These are phyloP conservation scores for Lachancea sp. DNA, from an alignment of 805 yeast genomes.

Conservation along the genomic window DNA sequence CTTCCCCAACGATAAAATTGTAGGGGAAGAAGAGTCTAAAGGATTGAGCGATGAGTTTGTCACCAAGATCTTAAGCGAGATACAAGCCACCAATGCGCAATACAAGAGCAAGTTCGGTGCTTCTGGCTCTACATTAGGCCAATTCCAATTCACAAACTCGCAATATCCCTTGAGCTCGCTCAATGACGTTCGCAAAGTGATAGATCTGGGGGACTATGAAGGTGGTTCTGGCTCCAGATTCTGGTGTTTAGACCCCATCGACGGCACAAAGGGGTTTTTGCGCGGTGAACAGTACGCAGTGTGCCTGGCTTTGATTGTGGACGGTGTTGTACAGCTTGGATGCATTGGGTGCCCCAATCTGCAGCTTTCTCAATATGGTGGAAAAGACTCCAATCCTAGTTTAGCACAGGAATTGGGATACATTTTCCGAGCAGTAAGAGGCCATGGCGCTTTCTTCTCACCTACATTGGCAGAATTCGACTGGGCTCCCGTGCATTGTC, in stretches of 20 bases:
- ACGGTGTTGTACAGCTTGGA: slow-evolving; percentile 81
- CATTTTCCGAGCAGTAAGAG: slow-evolving; percentile 29
- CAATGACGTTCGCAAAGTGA: slow-evolving; percentile 51
- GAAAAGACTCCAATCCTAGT: slow-evolving; percentile 35
- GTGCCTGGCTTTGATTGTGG: slow-evolving; percentile 81
- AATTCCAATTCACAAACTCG: slow-evolving; percentile 13
- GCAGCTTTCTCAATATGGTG: slow-evolving; percentile 32
- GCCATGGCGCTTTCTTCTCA: slow-evolving; percentile 34
- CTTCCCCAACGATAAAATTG: slow-evolving; percentile 80
- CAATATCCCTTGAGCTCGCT: slow-evolving; percentile 35
- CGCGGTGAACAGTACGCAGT: slow-evolving; percentile 97
- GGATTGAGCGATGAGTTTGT: slow-evolving; percentile 48
- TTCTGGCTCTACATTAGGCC: neutral
- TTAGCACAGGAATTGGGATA: slow-evolving; percentile 27
- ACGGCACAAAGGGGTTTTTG: slow-evolving; percentile 94
- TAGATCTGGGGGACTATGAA: slow-evolving; percentile 71
- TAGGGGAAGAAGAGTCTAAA: slow-evolving; percentile 89
- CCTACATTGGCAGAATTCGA: slow-evolving; percentile 24
- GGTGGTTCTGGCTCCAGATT: slow-evolving; percentile 80
- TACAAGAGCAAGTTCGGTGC: slow-evolving; percentile 32
- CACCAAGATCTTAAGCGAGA: slow-evolving; percentile 51
- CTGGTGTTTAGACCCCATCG: slow-evolving; percentile 98
- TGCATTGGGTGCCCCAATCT: slow-evolving; percentile 96
- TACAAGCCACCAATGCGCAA: slow-evolving; percentile 44
- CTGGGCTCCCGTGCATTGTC: slow-evolving; percentile 54